Evolutionary conservation across 2,329 filamentous ascomycete genomes (phyloP), one percentile per base, ranked within the genome.

Genomic region (Cryoendolithus antarcticus): DNA sequence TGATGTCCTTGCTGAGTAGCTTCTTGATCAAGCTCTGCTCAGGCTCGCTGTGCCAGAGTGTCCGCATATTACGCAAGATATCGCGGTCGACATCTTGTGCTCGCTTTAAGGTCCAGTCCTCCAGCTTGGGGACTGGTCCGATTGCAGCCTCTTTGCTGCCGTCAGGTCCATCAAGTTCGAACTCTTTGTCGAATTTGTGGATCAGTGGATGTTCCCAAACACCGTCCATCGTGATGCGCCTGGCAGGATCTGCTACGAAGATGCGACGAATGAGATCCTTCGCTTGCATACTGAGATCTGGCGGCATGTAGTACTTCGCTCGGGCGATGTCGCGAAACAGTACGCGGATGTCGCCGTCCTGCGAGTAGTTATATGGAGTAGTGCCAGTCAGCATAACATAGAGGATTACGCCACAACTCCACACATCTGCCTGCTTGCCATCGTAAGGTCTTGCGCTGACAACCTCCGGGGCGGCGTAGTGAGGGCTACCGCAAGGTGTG

Each of bases 401-500:
- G 1, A 98, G 65, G 40, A 93, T 88, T 34, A 93, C 82, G 1
- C 86, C 86, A 59, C 86, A 77, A 57, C 88, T 95, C 91, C 91
- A 98, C 35, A 95, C 82, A 54, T 98, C 91, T 6, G 86, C 85
- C 54, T 78, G 80, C 38, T 86, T 82, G 8, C 89, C 91, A 40
- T 81, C 78, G 57, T 98, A 98, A 32, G 73, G 73, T 29, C 71
- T 71, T 31, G 80, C 80, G 48, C 77, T 76, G 45, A 95, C 80
- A 28, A 98, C 76, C 58, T 98, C 91, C 0, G 91, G 91, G 1
- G 91, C 88, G 11, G 89, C 89, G 54, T 98, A 98, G 61, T 96
- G 91, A 13, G 91, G 91, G 47, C 91, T 96, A 12, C 91, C 91
- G 53, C 91, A 98, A 4, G 89, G 86, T 1, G 91, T 96, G 41